These are phyloP conservation scores for Isoetes engelmannii DNA, from an alignment of 83 land plant species.

Conservation along the genomic window DNA sequence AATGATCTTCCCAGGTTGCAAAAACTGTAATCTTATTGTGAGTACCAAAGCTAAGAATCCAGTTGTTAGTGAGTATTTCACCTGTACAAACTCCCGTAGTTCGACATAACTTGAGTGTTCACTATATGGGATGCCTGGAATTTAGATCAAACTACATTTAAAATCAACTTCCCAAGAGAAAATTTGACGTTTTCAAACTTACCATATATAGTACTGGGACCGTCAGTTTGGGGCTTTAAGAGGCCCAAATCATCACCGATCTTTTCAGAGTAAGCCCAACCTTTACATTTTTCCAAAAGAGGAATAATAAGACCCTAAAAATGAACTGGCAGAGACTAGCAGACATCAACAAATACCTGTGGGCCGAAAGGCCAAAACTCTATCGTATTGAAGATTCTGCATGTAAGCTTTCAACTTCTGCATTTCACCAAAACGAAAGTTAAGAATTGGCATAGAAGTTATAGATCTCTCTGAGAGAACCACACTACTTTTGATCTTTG, in stretches of 20 bases:
- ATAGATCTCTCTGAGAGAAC: too few relatives aligned
- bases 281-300: conserved; percentile 21
- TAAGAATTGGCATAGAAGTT: too few relatives aligned
- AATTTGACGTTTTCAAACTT: background rate
- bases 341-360: conserved; percentile 39
- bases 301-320: background rate
- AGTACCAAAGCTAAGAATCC: background rate
- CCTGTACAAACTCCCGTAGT: conserved; percentile 72
- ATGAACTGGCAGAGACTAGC: background rate
- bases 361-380: conserved; percentile 74
- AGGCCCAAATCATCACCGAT: conserved; percentile 43
- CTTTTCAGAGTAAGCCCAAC: conserved; percentile 69
- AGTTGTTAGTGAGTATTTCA: conserved; percentile 3
- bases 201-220: conserved; percentile 63
- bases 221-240: conserved; percentile 42
- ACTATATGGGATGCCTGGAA: conserved; percentile 70
- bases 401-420: conserved; percentile 47
- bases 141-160: background rate
- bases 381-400: conserved; percentile 31
- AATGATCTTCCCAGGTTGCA: conserved; percentile 57
- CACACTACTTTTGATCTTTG: too few relatives aligned
- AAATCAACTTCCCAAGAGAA: background rate
- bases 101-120: conserved; percentile 72
- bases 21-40: conserved; percentile 27
- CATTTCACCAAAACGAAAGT: background rate